These are phyloP conservation scores for Hansfordia pulvinata DNA, from an alignment of 2,329 filamentous ascomycete species.

Conservation along the genomic window DNA sequence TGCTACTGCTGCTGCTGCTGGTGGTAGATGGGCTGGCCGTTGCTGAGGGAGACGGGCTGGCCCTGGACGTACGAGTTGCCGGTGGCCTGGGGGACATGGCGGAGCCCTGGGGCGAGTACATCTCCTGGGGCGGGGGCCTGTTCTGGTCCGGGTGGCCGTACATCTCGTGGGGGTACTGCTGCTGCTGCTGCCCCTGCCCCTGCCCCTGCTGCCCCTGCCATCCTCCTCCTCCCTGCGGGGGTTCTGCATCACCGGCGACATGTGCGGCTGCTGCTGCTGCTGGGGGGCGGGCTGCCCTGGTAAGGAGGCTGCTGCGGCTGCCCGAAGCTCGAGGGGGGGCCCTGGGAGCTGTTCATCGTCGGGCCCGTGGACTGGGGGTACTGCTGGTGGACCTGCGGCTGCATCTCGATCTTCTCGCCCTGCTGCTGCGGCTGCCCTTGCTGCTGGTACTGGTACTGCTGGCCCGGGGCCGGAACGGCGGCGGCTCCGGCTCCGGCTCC, in stretches of 20 bases:
- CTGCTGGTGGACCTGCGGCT: conserved; percentile 10
- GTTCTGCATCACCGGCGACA: not conserved
- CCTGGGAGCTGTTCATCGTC: too few relatives aligned
- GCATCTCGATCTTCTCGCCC: conserved; percentile 15
- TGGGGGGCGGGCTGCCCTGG: conserved; percentile 3
- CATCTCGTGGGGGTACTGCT: conserved; percentile 6
- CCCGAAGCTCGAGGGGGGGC: not conserved
- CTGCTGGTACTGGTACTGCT: conserved; percentile 14
- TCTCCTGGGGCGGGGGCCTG: not conserved
- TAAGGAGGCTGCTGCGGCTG: conserved; percentile 2
- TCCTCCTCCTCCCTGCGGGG: too few relatives aligned
- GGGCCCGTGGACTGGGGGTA: conserved; percentile 5
- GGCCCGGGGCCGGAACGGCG: conserved; percentile 7
- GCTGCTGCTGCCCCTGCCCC: conserved; percentile 3
- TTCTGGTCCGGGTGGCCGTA: not conserved
- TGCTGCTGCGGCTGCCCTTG: conserved; percentile 9
- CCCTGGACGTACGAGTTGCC: conserved; percentile 7
- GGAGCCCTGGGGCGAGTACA: not conserved
- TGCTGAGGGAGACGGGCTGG: conserved; percentile 4
- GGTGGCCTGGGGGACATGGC: conserved; percentile 5
- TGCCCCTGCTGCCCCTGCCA: conserved; percentile 1
- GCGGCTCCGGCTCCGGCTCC: too few relatives aligned
- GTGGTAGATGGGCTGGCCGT: conserved; percentile 8
- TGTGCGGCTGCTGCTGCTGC: conserved; percentile 1
- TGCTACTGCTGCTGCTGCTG: conserved; percentile 4